Evolutionary conservation across 2,329 filamentous ascomycete genomes (phyloP), one percentile per base, ranked within the genome.

Genomic region (Talaromyces sp.): DNA sequence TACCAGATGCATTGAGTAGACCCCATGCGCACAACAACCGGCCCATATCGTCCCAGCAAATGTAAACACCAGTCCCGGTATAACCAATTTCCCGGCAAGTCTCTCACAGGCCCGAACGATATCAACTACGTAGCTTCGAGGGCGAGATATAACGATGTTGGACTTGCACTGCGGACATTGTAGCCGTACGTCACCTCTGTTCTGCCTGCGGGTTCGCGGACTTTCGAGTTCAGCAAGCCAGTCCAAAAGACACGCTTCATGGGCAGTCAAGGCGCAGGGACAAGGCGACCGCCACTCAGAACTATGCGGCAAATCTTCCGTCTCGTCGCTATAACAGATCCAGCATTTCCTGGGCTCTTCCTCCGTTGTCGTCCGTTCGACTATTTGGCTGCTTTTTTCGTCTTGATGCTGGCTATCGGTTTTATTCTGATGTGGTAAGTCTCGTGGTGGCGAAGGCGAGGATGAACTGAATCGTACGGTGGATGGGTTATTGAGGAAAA

Each of bases 191-290:
- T 74, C 75, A 22, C 75, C 82, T 75, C 74, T 85, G 77, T 75
- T 76, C 69, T 80, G 77, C 68, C 81, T 79, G 67, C 81, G 73
- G 19, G 84, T 78, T 43, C 80, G 83, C 1, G 85, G 85, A 24
- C 85, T 82, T 78, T 97, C 93, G 73, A 92, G 87, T 74, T 97
- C 92, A n/a, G 91, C 90, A 19, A 98, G 90, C 93, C 93, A 99
- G 72, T 92, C 90, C 45, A 98, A 83, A 69, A 98, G 84, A 75
- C 93, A 97, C 66, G 88, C 86, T 76, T 98, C 93, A 75, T 99
- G 95, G 1, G 93, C 95, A 64, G 91, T 91, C 45, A 99, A 83
- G 13, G 91, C 93, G 78, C 95, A 99, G 0, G 90, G 90, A 75
- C 95, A 99, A 1, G 95, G 93, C 63, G 90, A 91, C 52, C 92